phyloP scores from a whole-genome alignment of 2,329 filamentous ascomycete species.

The Phyllosticta citrichinensis region DNA sequence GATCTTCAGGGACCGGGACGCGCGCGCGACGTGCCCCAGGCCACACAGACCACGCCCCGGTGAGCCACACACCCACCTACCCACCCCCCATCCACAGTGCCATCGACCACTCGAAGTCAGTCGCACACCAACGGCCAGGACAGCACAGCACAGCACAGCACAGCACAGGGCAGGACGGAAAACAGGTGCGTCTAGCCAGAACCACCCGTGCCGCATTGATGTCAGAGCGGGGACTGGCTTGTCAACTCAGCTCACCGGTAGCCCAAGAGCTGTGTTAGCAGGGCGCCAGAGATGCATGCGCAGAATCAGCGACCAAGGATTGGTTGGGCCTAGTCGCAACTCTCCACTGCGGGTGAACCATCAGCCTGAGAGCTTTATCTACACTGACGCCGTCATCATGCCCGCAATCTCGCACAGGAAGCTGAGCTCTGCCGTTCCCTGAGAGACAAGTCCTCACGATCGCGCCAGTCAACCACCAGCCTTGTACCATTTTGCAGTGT shows the following conservation, averaged over 20 bases:
- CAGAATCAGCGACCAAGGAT: neutral
- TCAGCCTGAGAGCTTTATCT: neutral
- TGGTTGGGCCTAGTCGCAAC: neutral
- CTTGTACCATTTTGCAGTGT: neutral
- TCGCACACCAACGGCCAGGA: neutral
- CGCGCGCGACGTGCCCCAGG: neutral
- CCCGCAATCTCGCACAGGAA: too few relatives aligned
- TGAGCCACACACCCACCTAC: too few relatives aligned
- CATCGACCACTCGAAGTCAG: neutral
- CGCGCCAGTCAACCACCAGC: too few relatives aligned
- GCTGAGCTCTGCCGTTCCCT: too few relatives aligned
- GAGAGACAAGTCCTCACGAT: too few relatives aligned
- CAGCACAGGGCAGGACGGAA: too few relatives aligned
- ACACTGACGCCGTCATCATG: neutral
- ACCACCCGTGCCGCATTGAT: neutral
- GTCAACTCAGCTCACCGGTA: neutral
- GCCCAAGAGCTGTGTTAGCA: neutral
- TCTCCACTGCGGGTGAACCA: neutral
- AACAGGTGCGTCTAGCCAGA: too few relatives aligned
- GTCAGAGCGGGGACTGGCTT: neutral
- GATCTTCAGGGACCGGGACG: conserved; percentile 7
- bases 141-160: neutral
- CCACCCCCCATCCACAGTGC: too few relatives aligned
- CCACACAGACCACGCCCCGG: neutral
- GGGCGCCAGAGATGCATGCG: neutral